Percentiles rank a stretch among this genome's conserved stretches.
Conservation (phyloP, 73 alveolate species). For the Uronychia setigera region DNA sequence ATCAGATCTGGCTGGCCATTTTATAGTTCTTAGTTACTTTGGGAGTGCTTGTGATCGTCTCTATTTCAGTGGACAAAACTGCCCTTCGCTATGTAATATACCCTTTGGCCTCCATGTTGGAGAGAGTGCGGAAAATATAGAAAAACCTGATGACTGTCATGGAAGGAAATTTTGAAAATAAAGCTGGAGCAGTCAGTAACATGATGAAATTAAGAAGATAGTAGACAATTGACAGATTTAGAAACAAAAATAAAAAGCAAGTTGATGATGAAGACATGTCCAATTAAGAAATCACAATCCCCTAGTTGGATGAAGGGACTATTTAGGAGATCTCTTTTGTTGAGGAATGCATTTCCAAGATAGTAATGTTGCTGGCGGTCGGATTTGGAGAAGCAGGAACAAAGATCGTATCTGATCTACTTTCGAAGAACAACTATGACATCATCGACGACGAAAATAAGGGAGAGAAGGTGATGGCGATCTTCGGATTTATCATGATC, state of each 20-base stretch:
- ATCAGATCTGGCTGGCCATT: neutral
- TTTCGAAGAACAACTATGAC: neutral
- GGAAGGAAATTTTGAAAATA: neutral
- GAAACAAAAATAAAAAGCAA: neutral
- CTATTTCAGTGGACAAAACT: neutral
- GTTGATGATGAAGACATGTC: neutral
- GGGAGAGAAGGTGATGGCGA: constrained; percentile 77
- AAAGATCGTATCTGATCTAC: neutral
- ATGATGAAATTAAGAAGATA: neutral
- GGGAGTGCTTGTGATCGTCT: neutral
- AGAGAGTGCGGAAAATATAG: neutral
- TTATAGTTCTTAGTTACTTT: too few relatives aligned
- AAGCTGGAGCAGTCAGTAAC: constrained; percentile 1
- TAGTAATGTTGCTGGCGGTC: neutral
- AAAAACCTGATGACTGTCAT: neutral
- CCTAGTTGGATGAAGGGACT: neutral
- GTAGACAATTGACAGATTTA: neutral
- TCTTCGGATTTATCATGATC: constrained; percentile 86
- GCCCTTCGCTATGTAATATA: neutral
- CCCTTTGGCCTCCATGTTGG: neutral
- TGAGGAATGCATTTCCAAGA: neutral
- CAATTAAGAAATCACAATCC: neutral
- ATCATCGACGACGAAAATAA: neutral
- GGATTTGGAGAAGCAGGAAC: neutral
- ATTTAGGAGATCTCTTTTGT: neutral